Evolutionary conservation across 2,329 filamentous ascomycete species (phyloP).

Genomic region (Phyllachora maydis): DNA sequence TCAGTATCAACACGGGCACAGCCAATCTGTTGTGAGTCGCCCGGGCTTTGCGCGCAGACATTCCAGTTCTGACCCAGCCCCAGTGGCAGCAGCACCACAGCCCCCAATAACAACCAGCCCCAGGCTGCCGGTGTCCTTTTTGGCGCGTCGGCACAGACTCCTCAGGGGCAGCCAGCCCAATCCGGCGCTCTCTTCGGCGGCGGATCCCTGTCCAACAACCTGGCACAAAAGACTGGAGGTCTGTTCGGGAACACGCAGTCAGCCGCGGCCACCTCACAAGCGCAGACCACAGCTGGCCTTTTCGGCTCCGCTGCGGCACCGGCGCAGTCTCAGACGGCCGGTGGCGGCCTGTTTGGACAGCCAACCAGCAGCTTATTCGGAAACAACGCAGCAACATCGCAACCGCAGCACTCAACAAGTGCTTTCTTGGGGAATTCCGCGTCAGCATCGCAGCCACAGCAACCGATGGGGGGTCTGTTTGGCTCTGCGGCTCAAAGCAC

Average conservation of each 20-base stretch:
- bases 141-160: conserved; percentile 7
- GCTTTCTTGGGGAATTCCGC: conserved; percentile 14
- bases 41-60: neutral
- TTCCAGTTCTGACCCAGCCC: conserved; percentile 1
- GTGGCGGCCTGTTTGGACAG: too few relatives aligned
- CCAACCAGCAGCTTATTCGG: conserved; percentile 11
- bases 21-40: conserved; percentile 32
- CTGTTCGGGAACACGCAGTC: conserved; percentile 11
- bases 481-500: conserved; percentile 4
- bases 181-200: too few relatives aligned
- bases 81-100: conserved; percentile 6
- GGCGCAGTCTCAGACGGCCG: conserved; percentile 8
- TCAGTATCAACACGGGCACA: conserved; percentile 42
- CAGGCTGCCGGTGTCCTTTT: conserved; percentile 14
- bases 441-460: conserved; percentile 2
- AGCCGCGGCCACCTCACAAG: conserved; percentile 8
- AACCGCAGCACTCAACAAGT: conserved; percentile 11
- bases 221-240: conserved; percentile 6
- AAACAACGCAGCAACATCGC: conserved; percentile 3
- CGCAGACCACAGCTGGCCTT: conserved; percentile 11
- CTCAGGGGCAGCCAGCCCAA: too few relatives aligned
- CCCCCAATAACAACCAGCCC: conserved; percentile 11
- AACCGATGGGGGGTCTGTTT: conserved; percentile 6
- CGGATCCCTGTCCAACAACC: too few relatives aligned
- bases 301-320: conserved; percentile 10